These are phyloP conservation scores for Mycena alexandri DNA, from an alignment of 768 basidiomycete genomes.

Conservation along the genomic window DNA sequence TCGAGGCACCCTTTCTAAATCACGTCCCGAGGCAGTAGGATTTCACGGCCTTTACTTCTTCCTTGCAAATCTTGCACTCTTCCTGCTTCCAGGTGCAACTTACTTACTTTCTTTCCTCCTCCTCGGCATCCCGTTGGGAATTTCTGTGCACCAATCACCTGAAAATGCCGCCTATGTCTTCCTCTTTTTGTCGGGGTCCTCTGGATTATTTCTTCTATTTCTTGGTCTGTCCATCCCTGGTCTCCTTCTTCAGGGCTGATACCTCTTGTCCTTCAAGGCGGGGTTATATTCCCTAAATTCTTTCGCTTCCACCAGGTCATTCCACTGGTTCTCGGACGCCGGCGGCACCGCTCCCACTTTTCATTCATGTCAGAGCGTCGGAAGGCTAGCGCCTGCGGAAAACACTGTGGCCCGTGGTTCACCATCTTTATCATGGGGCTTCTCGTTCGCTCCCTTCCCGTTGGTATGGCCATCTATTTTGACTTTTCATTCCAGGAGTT, in stretches of 20 bases:
- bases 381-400: not conserved
- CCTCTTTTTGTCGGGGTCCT: not conserved
- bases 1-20: not conserved
- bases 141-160: not conserved
- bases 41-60: not conserved
- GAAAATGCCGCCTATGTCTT: not conserved
- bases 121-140: no score
- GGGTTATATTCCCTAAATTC: not conserved
- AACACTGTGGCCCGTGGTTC: not conserved
- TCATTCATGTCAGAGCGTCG: constrained; percentile 20
- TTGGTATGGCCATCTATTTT: not conserved
- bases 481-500: not conserved
- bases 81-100: not conserved
- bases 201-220: not conserved
- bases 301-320: constrained; percentile 4
- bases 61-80: not conserved
- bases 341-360: constrained; percentile 13
- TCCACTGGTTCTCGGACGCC: not conserved
- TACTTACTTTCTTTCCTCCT: not conserved
- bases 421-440: constrained; percentile 13
- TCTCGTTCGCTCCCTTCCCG: not conserved
- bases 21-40: not conserved
- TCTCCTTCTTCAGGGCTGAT: no score
- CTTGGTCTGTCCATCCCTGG: not conserved
- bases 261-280: not conserved